phyloP scores from a whole-genome alignment of 2,329 filamentous ascomycete genomes.

The Xylariaceae sp. region DNA sequence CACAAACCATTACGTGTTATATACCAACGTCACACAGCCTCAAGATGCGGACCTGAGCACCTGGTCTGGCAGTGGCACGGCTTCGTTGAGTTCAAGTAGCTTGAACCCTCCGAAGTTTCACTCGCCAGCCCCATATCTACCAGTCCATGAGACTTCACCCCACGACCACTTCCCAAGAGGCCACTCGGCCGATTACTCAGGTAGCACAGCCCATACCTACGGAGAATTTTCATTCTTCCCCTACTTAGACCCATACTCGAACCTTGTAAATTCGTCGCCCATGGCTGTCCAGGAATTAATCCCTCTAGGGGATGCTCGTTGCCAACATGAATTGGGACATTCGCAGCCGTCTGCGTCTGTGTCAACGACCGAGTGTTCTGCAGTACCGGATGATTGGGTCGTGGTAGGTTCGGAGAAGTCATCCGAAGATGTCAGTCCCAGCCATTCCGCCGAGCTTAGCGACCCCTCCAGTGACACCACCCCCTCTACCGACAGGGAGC shows the following conservation, averaged over 20 bases:
- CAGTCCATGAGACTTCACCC: slow-evolving; percentile 1
- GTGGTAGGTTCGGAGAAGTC: neutral
- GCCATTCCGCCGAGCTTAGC: neutral
- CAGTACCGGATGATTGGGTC: neutral
- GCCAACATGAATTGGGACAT: neutral
- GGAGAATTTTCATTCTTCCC: neutral
- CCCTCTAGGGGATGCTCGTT: neutral
- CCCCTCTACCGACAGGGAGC: neutral
- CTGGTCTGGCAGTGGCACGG: slow-evolving; percentile 4
- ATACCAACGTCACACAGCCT: slow-evolving; percentile 16
- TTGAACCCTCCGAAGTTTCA: slow-evolving; percentile 3
- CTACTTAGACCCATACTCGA: neutral
- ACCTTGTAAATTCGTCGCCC: neutral
- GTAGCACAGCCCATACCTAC: slow-evolving; percentile 2
- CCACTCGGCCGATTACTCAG: slow-evolving; percentile 2
- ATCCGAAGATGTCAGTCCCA: neutral
- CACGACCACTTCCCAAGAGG: neutral
- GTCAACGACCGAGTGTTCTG: neutral
- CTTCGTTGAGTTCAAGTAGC: slow-evolving; percentile 1
- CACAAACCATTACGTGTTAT: slow-evolving; percentile 14
- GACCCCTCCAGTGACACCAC: neutral
- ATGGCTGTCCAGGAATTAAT: slow-evolving; percentile 4
- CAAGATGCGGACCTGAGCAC: slow-evolving; percentile 4
- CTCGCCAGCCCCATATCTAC: slow-evolving; percentile 2
- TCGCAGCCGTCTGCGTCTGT: no score